Evolutionary conservation across 139 green algal genomes (phyloP).

Genomic region (Bryopsis sp.): DNA sequence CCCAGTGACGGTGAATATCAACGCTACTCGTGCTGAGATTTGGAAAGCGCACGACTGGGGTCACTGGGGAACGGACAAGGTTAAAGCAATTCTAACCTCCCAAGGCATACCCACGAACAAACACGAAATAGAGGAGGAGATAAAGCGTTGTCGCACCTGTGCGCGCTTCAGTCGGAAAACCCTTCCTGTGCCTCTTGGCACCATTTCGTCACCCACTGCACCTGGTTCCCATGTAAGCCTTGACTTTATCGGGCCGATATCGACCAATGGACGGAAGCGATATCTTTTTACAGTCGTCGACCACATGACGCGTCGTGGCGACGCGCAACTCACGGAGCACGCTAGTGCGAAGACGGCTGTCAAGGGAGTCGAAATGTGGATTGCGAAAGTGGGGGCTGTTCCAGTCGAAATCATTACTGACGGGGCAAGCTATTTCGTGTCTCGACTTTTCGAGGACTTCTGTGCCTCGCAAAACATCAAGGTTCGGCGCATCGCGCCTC

Average conservation of each 20-base stretch:
- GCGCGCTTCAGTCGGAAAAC: too few species aligned
- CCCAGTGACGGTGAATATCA: too few species aligned
- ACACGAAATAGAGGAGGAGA: too few species aligned
- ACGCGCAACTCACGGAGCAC: not conserved
- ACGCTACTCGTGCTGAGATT: too few species aligned
- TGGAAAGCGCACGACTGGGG: too few species aligned
- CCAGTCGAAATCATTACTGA: not conserved
- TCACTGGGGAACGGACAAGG: too few species aligned
- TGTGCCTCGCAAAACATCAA: not conserved
- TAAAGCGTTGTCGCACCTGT: too few species aligned
- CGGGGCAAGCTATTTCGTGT: not conserved
- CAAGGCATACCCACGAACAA: too few species aligned
- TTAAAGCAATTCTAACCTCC: too few species aligned
- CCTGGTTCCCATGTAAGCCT: not conserved
- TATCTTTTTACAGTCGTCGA: slow-evolving; percentile 12
- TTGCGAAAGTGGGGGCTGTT: not conserved
- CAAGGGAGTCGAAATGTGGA: not conserved
- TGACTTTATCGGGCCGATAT: slow-evolving; percentile 12
- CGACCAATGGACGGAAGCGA: not conserved
- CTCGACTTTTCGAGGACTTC: not conserved
- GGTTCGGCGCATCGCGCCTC: not conserved
- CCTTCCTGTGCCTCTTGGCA: too few species aligned
- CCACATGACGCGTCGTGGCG: not conserved
- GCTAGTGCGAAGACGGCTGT: not conserved
- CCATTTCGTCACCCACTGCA: too few species aligned